Evolutionary conservation across 495 filamentous ascomycete genomes (phyloP), one percentile per base, ranked within the genome.

Genomic region (Neurospora sp.): DNA sequence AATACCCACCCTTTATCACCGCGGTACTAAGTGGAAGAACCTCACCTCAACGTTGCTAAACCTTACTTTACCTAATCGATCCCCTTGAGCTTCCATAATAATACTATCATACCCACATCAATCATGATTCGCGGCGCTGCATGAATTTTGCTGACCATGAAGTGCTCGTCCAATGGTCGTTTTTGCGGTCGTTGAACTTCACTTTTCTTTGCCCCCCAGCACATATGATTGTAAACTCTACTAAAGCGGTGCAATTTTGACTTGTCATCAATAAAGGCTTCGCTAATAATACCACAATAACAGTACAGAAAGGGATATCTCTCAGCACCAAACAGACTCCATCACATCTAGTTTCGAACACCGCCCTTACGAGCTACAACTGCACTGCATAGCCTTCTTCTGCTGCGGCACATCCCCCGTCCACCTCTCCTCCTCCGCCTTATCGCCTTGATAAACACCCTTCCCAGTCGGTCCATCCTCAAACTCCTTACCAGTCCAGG

Each of bases 321-420:
- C 31, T 27, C 22, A 69, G 20, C 5, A 40, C 14, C 18, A n/a
- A 69, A 38, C 12, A 22, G 20, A 71, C 46, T 7, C 12, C 22
- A 12, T 61, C 31, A 39, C 31, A 5, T 35, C 31, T 35, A 35
- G 31, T 35, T 35, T 35, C 31, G 31, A 35, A 3, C 31, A 35
- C 31, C 4, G 31, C 31, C 31, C 27, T 70, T 79, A 86, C 35
- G 87, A 88, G 73, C 86, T 88, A 80, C 96, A 99, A 78, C 92
- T 94, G 82, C 96, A 99, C 85, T 97, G 95, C 88, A 97, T 89
- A 53, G 89, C 92, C 76, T 93, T 86, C 80, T 88, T 88, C 53
- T 83, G 82, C 81, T 84, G 90, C 11, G 96, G 96, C 70, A 97
- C 93, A 84, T 97, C 94, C 10, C 93, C 90, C 73, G 91, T 94